Base-by-base conservation (phyloP, 2,329 filamentous ascomycete species). In the Xylariaceae sp. region DNA sequence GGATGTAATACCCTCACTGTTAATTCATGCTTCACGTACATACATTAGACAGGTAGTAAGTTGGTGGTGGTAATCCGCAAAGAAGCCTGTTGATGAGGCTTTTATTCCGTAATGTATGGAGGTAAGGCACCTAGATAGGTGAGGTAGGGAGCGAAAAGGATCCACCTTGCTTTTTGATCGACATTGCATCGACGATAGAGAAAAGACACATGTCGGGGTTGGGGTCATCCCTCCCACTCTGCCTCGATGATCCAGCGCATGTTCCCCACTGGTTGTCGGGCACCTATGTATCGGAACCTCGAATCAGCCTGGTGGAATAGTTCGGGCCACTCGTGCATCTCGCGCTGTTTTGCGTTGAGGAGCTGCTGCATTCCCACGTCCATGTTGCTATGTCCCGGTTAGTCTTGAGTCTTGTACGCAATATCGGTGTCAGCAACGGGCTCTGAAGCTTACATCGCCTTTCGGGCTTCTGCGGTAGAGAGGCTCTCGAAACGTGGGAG, bases 181-280 rank as follows among this genome's bases (percentile, higher is more conserved):
- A 30, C 23, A 34, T 11, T 35, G 9, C 49, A 51, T 51, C 10
- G 3, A n/a, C 23, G 23, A 23, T 23, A 23, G 23, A 23, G 23
- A 23, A 4, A 23, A 23, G 23, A 23, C 23, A 23, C 23, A 23
- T 23, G 23, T 23, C 23, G 23, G 23, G 23, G 23, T 23, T 23
- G 23, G 23, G 23, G 23, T 44, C 63, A 60, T 47, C 42, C 60
- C 18, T 59, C 37, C 67, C 66, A 69, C 39, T 66, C 66, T 1
- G 64, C 66, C 47, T 69, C 67, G 15, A 68, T 68, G 30, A 68
- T 65, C 63, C 62, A 69, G 2, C 64, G 57, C 13, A 57, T 64
- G 7, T 62, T 60, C 3, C 64, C 66, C 0, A 34, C 15, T 17
- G 62, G 64, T 23, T 59, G 59, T 1, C 34, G 52, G 18, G 67